Conservation (phyloP, 257 asterid genomes). For the Cinchona pubescens region DNA sequence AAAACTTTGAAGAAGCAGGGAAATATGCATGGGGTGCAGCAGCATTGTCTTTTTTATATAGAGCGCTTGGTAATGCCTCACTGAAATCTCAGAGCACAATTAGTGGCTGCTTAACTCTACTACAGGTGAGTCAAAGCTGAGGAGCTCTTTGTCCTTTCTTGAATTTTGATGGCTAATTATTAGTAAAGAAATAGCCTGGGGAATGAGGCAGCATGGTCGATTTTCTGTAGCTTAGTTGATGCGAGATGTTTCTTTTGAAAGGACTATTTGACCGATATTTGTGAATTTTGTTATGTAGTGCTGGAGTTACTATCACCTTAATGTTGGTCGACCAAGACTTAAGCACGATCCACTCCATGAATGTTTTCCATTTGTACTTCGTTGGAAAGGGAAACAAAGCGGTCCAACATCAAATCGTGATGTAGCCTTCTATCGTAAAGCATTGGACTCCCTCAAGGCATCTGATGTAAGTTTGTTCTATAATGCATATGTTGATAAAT, state of each 20-base stretch:
- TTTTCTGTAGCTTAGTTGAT: constrained; percentile 5
- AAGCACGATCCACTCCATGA: constrained; percentile 90
- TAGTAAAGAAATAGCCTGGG: constrained; percentile 4
- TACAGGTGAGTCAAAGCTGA: constrained; percentile 60
- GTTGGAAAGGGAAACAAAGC: constrained; percentile 97
- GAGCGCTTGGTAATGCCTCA: constrained; percentile 95
- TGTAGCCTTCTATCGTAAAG: constrained; percentile 86
- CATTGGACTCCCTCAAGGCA: constrained; percentile 55
- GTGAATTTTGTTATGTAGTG: constrained; percentile 56
- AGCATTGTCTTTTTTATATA: constrained; percentile 79
- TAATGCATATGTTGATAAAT: neutral
- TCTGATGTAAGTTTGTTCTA: constrained; percentile 46
- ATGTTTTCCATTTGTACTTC: constrained; percentile 93
- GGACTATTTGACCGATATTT: constrained; percentile 13
- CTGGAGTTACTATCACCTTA: constrained; percentile 96
- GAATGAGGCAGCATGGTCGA: neutral
- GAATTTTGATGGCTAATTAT: neutral
- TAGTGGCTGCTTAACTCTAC: constrained; percentile 84
- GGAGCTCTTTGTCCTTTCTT: constrained; percentile 14
- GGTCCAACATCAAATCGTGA: constrained; percentile 94
- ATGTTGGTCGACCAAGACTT: constrained; percentile 84
- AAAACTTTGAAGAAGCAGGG: constrained; percentile 83
- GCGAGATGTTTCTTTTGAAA: constrained; percentile 3
- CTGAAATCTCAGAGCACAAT: constrained; percentile 92
- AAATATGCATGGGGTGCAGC: constrained; percentile 98